Base-by-base conservation (phyloP, 345 rosid species). In the Dovyalis caffra region DNA sequence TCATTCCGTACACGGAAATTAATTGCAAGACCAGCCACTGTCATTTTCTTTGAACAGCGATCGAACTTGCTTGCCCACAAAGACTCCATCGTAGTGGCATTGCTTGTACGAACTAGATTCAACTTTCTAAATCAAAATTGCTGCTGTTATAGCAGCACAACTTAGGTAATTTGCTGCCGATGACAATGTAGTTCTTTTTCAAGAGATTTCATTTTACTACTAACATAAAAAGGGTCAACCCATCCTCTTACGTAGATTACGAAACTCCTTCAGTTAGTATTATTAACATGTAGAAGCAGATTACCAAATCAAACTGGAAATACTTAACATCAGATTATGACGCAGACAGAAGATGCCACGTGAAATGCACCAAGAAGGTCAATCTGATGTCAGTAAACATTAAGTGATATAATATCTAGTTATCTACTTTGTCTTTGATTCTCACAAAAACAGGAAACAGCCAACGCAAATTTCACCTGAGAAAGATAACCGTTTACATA, bases 401-500 rank as follows among this genome's bases (percentile, higher is more conserved):
- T 35, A 35, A 38, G 6, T 3, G 21, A 61, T 40, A 40, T 57
- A 49, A 45, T 70, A 64, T 49, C 43, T 63, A 62, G n/a, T n/a
- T n/a, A n/a, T n/a, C n/a, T 40, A 25, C 2, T 15, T 31, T 67
- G 67, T 56, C n/a, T n/a, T 66, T 51, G 51, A 4, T 28, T 28
- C 57, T 65, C 1, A 10, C 18, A 53, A 40, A 12, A 21, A 37
- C 18, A 38, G 20, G n/a, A n/a, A n/a, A n/a, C n/a, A n/a, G n/a
- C n/a, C n/a, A n/a, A n/a, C n/a, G n/a, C 66, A 56, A 57, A 66
- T 37, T 12, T 67, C 64, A 37, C 66, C 43, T 74, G 33, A 64
- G 49, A 58, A 3, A 72, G 29, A 18, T 11, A 43, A 38, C 29
- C 8, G 31, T 69, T 69, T 69, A 7, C 9, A 2, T 34, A 1